Base-by-base conservation (phyloP, 2,329 filamentous ascomycete genomes). In the Onygenales sp. region DNA sequence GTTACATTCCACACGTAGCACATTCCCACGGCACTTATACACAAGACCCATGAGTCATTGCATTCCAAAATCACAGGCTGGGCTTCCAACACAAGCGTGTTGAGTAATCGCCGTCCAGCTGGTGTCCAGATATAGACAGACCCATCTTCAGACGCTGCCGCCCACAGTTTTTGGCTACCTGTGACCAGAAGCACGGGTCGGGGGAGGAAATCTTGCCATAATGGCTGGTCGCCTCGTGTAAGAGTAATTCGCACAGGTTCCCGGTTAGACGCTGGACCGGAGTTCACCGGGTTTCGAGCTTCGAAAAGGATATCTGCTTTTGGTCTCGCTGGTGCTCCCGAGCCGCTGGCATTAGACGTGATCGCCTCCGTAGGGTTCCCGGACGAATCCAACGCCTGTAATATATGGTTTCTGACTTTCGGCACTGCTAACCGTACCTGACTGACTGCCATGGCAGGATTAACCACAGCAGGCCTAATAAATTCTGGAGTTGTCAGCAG, bases 121-220 rank as follows among this genome's bases (percentile, higher is more conserved):
- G 92, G 89, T 1, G 91, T 92, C 91, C 93, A 98, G 7, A 88
- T 81, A 65, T 95, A 88, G 6, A 98, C 68, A 14, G 85, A 88
- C 13, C 90, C 93, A 64, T 97, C 93, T 67, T 98, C 93, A 63
- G 91, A 96, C 8, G 87, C 91, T 13, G 86, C 92, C 0, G 88
- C 86, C 87, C 93, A 98, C 65, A 97, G 91, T 60, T 87, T 84
- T 61, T 86, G 84, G 67, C 90, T 97, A 2, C 90, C 94, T 0
- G 92, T 93, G 1, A 94, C 85, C 1, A 97, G 78, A n/a, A 98
- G 80, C 27, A 95, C 87, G 5, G 89, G 83, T 54, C 86, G 81
- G 0, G 92, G 91, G 11, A 98, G 74, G 62, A 88, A 98, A 65
- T 98, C 94, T 63, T 96, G 88, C 93, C 94, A 98, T 3, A 97